Evolutionary conservation across 768 basidiomycete genomes (phyloP), one percentile per base, ranked within the genome.

Genomic region (Xerocomellus intermedius): DNA sequence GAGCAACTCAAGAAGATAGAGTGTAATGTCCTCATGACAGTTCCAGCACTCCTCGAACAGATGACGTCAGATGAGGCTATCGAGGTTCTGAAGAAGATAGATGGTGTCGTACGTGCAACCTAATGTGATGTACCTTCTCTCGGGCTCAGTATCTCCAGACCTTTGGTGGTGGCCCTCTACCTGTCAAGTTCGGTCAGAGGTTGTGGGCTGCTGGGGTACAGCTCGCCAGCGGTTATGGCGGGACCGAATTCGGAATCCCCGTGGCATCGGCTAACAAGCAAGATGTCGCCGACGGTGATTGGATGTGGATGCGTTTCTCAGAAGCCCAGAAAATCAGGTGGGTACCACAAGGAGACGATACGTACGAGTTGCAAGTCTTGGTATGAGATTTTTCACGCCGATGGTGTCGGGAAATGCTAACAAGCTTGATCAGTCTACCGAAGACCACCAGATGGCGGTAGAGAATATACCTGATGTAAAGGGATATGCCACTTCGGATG

Each of bases 401-500:
- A 8, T n/a, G 2, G 4, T 37, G 17, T 43, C 16, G 0, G 13
- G 16, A 3, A 10, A 22, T 32, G 4, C 56, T 52, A 19, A 55
- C 26, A 6, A 14, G 2, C 5, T 17, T 2, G 13, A 13, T 12
- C 14, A 55, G 55, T 26, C 54, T 9, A 53, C 54, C 5, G 43
- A 49, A 13, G 0, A 14, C 2, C 50, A 43, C 26, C 16, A 32
- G 13, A 51, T 61, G 46, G 57, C 65, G 0, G 45, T 71, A 10
- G 54, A 70, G 42, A 81, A 81, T 57, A 46, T 75, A 2, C 59
- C 73, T 2, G 80, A 77, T 3, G 58, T 60, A 19, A 65, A 68
- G 22, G 77, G 73, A 13, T 80, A 78, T 44, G 68, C 76, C 2
- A 79, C 78, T 2, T 63, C 69, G 1, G 81, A 81, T 60, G 44